Conservation (phyloP, 2,329 filamentous ascomycete species). For the Orbilia quercus region DNA sequence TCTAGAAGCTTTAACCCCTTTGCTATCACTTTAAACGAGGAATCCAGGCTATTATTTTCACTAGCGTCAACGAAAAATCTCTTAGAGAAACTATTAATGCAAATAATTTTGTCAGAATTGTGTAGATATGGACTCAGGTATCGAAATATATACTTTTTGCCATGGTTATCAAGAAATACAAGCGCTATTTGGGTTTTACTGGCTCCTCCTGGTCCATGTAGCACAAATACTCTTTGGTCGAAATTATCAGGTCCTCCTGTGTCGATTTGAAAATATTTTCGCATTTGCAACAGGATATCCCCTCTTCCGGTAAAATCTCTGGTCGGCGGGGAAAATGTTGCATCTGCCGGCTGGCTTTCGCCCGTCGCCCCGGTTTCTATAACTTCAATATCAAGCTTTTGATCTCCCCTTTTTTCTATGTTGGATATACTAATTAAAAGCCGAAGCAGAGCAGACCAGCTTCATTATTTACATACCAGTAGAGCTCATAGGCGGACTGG, state of each 20-base stretch:
- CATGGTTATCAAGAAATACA: background rate
- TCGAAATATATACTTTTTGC: background rate
- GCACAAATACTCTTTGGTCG: background rate
- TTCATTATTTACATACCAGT: no score
- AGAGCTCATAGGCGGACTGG: no score
- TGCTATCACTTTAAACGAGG: no score
- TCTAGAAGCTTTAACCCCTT: no score
- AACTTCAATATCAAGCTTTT: no score
- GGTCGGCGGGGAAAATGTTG: background rate
- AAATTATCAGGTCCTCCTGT: background rate
- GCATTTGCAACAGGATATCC: background rate
- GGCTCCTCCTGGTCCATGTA: background rate
- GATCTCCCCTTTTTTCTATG: no score
- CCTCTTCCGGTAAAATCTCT: slow-evolving; percentile 6
- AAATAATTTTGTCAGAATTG: background rate
- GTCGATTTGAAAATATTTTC: background rate
- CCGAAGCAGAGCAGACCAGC: no score
- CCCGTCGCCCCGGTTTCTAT: no score
- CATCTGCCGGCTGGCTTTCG: background rate
- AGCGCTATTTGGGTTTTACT: slow-evolving; percentile 8
- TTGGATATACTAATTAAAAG: no score
- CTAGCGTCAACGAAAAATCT: slow-evolving; percentile 1
- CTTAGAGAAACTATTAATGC: background rate
- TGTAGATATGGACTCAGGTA: background rate
- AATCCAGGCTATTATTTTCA: background rate